Evolutionary conservation across 192 early-diverging fungal genomes (phyloP), one percentile per base, ranked within the genome.

Genomic region (Backusella sp.): DNA sequence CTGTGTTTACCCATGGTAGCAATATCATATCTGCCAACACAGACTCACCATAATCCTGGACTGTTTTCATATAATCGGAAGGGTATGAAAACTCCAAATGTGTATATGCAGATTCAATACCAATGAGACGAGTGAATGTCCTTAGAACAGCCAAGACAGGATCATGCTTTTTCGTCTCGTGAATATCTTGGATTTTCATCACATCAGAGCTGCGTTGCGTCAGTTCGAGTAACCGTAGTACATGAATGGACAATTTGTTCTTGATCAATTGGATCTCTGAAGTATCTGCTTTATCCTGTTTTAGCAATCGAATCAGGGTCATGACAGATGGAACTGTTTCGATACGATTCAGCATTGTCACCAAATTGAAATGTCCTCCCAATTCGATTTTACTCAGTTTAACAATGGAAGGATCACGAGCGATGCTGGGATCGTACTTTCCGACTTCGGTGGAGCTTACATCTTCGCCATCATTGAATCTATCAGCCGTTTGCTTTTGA

Each of bases 61-160:
- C 87, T 49, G 88, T 87, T n/a, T 87, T 80, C 26, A 90, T 86
- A 84, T 95, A 97, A 39, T 94, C 91, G 39, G 90, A 85, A 14
- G 82, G 82, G 7, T 87, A 77, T 8, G 87, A 79, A 28, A 96
- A 82, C 14, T 81, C 80, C 67, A 98, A 80, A 9, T 86, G 81
- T 1, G 93, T 86, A 6, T 84, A 79, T 36, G 96, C 81, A 12
- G n/a, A 30, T 0, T 78, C 78, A 65, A 96, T 86, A 9, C 88
- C 84, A 80, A 90, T 92, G 8, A 97, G 84, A 34, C 87, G 88
- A 30, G 91, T 92, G 83, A 97, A 95, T 0, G 94, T 92, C 6
- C 93, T 83, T 80, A 98, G 91, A 65, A 96, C 91, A 37, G 88
- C 92, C 79, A 98, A 80, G 17, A 95, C 86, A 0, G 95, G 88